Evolutionary conservation across 805 yeast species (phyloP), one percentile per base, ranked within the genome.

Genomic region (Metschnikowia dekortorum): DNA sequence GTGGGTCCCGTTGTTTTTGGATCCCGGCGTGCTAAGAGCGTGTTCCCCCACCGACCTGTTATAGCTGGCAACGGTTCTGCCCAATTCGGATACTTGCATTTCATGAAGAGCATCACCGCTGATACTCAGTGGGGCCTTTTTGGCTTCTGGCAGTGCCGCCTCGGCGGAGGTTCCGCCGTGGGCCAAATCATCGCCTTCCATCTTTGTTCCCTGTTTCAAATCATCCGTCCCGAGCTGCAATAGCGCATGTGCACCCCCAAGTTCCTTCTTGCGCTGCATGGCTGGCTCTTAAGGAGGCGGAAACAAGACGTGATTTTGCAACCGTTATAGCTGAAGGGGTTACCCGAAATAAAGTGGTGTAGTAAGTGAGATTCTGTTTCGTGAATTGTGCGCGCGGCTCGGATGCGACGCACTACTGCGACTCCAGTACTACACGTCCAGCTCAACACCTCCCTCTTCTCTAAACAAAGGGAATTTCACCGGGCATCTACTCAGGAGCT

Each of bases 221-320:
- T 53, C 50, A 45, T 70, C 69, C 14, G 70, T 58, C 8, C 77
- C 76, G 11, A 74, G 60, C 61, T 64, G 75, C 18, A 74, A 67
- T 36, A 74, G 65, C 9, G 76, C 78, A 55, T 71, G 74, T 10
- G 78, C 78, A 11, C 78, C 77, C n/a, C 76, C 77, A 13, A 73
- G 65, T 53, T 71, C 75, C 55, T 63, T 74, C 50, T 66, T 72
- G 47, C 63, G 54, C 48, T 68, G 63, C 74, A 68, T 68, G 47
- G 26, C 32, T 18, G 18, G 18, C 13, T n/a, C 18, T 8, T 22
- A 32, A 32, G 34, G 30, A 4, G 29, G 32, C 16, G 34, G 11
- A 28, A 39, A 29, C 18, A 11, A 31, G 11, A 14, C 18, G 29
- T 47, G 30, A 45, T 44, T 57, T 57, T 57, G 60, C 60, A 57